A percentile compares a stretch with the other conserved stretches of the same genome.
Evolutionary conservation across 2,329 filamentous ascomycete species (phyloP).

Genomic region (Orbilia javanica): DNA sequence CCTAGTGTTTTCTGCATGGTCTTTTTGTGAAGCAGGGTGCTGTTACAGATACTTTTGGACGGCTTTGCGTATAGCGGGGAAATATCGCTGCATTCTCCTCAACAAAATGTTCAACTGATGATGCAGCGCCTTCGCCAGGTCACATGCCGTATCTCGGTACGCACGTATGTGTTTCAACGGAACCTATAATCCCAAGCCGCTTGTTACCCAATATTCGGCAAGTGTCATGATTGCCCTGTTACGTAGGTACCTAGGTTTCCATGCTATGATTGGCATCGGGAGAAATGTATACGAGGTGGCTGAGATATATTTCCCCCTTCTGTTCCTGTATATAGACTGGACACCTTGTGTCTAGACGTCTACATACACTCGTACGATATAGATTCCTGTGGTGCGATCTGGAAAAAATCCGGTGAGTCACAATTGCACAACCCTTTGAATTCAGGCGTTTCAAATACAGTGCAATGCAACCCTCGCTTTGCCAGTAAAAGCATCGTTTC

Average conservation of each 20-base stretch:
- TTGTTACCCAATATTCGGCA: constrained; percentile 11
- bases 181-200: constrained; percentile 11
- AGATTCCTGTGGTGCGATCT: constrained; percentile 12
- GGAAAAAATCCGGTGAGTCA: constrained; percentile 32
- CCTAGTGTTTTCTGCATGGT: constrained; percentile 23
- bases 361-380: constrained; percentile 47
- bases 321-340: constrained; percentile 33
- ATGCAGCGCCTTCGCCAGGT: constrained; percentile 37
- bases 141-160: constrained; percentile 33
- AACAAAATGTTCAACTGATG: constrained; percentile 50
- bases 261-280: constrained; percentile 40
- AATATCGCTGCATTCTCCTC: constrained; percentile 36
- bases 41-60: constrained; percentile 46
- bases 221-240: constrained; percentile 11
- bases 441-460: constrained; percentile 49
- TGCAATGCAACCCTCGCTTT: constrained; percentile 58
- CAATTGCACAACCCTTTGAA: constrained; percentile 15
- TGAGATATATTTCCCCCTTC: constrained; percentile 37
- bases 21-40: constrained; percentile 37
- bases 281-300: constrained; percentile 49
- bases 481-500: constrained; percentile 48
- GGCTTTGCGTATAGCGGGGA: constrained; percentile 36
- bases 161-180: constrained; percentile 14
- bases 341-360: constrained; percentile 23
- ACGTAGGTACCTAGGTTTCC: constrained; percentile 4